These are phyloP conservation scores for Solanum bulbocastanum DNA, from an alignment of 257 asterid species.

Conservation along the genomic window DNA sequence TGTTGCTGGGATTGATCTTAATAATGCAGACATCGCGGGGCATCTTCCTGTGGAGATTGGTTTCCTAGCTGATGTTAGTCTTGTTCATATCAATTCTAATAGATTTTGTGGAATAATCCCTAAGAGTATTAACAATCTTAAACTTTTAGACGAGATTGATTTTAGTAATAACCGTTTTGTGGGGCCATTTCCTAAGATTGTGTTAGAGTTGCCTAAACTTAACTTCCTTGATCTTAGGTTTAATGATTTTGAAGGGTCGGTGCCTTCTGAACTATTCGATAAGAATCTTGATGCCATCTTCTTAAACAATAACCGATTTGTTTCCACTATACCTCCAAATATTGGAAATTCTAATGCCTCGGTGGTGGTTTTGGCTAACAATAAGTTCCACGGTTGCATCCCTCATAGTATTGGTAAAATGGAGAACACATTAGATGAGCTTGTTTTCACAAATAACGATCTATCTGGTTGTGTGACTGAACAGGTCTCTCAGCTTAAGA, in stretches of 20 bases:
- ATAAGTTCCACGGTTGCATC: slow-evolving; percentile 51
- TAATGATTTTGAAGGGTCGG: slow-evolving; percentile 74
- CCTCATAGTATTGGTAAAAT: slow-evolving; percentile 62
- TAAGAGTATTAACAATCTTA: slow-evolving; percentile 25
- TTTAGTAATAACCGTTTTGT: slow-evolving; percentile 85
- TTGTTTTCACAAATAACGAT: slow-evolving; percentile 26
- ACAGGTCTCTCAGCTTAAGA: slow-evolving; percentile 37
- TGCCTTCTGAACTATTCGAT: slow-evolving; percentile 33
- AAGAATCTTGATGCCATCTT: slow-evolving; percentile 52
- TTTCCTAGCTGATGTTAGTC: slow-evolving; percentile 46
- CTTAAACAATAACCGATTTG: slow-evolving; percentile 53
- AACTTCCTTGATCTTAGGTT: slow-evolving; percentile 65
- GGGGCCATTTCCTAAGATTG: slow-evolving; percentile 61
- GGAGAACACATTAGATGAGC: slow-evolving; percentile 51
- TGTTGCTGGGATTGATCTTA: slow-evolving; percentile 82
- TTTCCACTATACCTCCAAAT: slow-evolving; percentile 44
- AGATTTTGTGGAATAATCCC: slow-evolving; percentile 81
- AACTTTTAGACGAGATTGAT: slow-evolving; percentile 54
- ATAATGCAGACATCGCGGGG: slow-evolving; percentile 77
- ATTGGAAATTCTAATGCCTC: slow-evolving; percentile 65
- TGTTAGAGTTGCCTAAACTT: slow-evolving; percentile 43
- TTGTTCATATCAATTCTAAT: slow-evolving; percentile 71
- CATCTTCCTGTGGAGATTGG: slow-evolving; percentile 77
- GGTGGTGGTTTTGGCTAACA: slow-evolving; percentile 48
- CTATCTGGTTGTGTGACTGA: slow-evolving; percentile 78